phyloP scores from a whole-genome alignment of 2,329 filamentous ascomycete genomes.

The Aspergillus sp. region DNA sequence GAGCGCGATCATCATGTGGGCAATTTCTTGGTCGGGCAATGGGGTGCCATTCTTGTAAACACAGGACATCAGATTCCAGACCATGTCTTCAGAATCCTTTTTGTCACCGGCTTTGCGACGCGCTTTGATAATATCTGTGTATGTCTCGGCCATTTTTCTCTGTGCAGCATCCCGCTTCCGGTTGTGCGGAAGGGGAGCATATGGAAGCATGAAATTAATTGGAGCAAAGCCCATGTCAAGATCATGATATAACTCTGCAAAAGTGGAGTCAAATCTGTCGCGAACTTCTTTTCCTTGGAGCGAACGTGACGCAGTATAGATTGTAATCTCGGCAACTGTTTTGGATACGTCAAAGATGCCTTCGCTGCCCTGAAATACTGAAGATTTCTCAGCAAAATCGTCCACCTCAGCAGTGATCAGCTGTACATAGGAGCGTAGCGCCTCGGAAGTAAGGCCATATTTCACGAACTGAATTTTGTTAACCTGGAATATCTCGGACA shows the following conservation, averaged over 20 bases:
- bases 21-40: slow-evolving; percentile 81
- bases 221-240: slow-evolving; percentile 87
- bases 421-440: slow-evolving; percentile 70
- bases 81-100: slow-evolving; percentile 70
- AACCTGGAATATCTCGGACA: slow-evolving; percentile 23
- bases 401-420: slow-evolving; percentile 75
- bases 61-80: slow-evolving; percentile 85
- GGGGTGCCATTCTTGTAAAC: slow-evolving; percentile 78
- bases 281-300: slow-evolving; percentile 84
- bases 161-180: slow-evolving; percentile 77
- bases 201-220: slow-evolving; percentile 87
- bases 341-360: slow-evolving; percentile 72
- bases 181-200: slow-evolving; percentile 87
- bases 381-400: slow-evolving; percentile 67
- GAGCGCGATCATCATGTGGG: slow-evolving; percentile 91
- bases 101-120: slow-evolving; percentile 58
- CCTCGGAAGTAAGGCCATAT: slow-evolving; percentile 61
- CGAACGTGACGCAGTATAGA: slow-evolving; percentile 83
- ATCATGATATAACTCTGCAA: slow-evolving; percentile 82
- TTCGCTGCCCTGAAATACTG: slow-evolving; percentile 65
- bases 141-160: slow-evolving; percentile 75
- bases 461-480: slow-evolving; percentile 55
- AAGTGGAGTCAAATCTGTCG: slow-evolving; percentile 73
- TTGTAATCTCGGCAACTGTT: slow-evolving; percentile 81
- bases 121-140: slow-evolving; percentile 77